These are phyloP conservation scores for Verticillium isaacii DNA, from an alignment of 2,329 filamentous ascomycete genomes.

Conservation along the genomic window DNA sequence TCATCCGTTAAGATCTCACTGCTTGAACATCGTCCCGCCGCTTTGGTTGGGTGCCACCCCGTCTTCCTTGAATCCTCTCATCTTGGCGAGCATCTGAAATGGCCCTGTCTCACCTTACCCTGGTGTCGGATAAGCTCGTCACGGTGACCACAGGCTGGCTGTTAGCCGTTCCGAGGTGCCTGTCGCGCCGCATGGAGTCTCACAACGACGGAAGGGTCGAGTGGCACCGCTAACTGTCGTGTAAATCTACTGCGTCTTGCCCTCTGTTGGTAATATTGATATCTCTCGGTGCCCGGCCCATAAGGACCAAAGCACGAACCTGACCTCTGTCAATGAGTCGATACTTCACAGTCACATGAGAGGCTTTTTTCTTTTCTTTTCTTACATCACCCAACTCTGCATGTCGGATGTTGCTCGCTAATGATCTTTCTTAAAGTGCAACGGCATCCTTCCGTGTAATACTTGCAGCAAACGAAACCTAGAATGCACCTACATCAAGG, in stretches of 20 bases:
- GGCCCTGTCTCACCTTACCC: neutral
- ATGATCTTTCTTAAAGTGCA: constrained; percentile 13
- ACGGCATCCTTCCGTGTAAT: constrained; percentile 16
- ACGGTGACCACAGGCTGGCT: neutral
- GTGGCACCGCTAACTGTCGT: neutral
- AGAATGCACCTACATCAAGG: constrained; percentile 14
- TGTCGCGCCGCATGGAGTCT: neutral
- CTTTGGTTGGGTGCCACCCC: neutral
- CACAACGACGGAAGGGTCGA: neutral
- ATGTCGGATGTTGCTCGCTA: neutral
- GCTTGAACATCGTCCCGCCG: neutral
- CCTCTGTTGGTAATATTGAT: neutral
- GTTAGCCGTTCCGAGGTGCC: neutral
- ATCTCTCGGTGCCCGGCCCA: neutral
- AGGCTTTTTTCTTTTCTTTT: neutral
- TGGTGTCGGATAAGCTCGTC: neutral
- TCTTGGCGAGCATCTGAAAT: neutral
- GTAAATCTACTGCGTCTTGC: neutral
- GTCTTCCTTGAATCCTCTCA: neutral
- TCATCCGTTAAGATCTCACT: neutral
- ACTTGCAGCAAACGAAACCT: constrained; percentile 16
- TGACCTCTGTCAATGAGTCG: neutral
- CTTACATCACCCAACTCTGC: neutral
- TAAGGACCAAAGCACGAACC: neutral
- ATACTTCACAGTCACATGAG: neutral